Evolutionary conservation across 176 grass and related monocot genomes (phyloP).

Genomic region (Avena eriantha): DNA sequence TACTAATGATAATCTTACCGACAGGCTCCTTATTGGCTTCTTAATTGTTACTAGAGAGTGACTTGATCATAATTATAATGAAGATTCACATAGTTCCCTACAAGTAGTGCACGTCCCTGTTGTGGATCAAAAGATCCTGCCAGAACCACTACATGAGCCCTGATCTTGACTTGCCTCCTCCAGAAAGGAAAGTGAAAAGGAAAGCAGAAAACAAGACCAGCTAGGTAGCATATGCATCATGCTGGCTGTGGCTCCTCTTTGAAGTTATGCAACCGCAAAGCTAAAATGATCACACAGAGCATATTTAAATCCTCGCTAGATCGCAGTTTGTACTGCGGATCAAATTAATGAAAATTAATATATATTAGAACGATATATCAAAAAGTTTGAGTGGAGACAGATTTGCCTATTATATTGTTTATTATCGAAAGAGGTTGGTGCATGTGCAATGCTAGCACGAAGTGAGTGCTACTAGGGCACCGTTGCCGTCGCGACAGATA

Average conservation of each 20-base stretch:
- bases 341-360: not conserved
- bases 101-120: slow-evolving; percentile 43
- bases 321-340: not conserved
- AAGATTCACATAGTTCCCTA: not conserved
- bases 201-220: not conserved
- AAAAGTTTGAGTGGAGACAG: not conserved
- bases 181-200: slow-evolving; percentile 43
- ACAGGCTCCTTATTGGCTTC: too few species aligned
- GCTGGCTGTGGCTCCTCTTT: slow-evolving; percentile 48
- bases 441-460: too few species aligned
- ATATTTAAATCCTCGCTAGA: not conserved
- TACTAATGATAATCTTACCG: too few species aligned
- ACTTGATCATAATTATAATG: too few species aligned
- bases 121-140: slow-evolving; percentile 41
- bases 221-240: slow-evolving; percentile 39
- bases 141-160: slow-evolving; percentile 38
- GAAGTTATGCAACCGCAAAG: slow-evolving; percentile 65
- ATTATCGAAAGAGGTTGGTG: too few species aligned
- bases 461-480: too few species aligned
- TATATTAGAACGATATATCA: slow-evolving; percentile 13
- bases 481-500: slow-evolving; percentile 24
- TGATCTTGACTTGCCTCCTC: slow-evolving; percentile 60
- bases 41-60: too few species aligned
- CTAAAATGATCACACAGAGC: not conserved
- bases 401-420: too few species aligned